Evolutionary conservation across 495 filamentous ascomycete species (phyloP).

Genomic region (Hypoxylon lienhwacheense): DNA sequence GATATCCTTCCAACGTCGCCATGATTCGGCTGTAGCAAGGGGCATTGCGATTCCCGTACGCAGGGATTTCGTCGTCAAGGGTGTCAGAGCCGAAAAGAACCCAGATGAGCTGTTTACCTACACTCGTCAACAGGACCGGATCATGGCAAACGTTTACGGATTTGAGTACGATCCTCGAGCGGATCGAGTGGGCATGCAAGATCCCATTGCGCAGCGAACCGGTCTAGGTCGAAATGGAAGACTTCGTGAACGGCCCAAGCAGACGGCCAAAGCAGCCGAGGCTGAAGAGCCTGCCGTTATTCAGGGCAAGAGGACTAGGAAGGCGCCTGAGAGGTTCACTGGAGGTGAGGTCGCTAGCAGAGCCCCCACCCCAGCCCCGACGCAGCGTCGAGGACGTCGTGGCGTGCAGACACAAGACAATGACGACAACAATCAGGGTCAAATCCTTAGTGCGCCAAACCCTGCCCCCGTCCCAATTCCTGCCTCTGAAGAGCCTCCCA

Average conservation of each 20-base stretch:
- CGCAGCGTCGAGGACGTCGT: conserved; percentile 42
- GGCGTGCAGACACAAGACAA: conserved; percentile 27
- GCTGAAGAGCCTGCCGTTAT: conserved; percentile 46
- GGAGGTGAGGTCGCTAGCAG: conserved; percentile 48
- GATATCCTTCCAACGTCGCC: conserved; percentile 30
- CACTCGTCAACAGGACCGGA: conserved; percentile 45
- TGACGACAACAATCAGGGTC: conserved; percentile 17
- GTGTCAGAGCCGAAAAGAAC: conserved; percentile 43
- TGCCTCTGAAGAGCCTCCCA: conserved; percentile 13
- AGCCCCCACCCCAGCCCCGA: conserved; percentile 42
- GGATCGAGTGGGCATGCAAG: conserved; percentile 45
- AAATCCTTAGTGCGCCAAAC: neutral
- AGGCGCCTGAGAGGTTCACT: conserved; percentile 46
- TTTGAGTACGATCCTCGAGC: conserved; percentile 51
- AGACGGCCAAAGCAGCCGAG: conserved; percentile 52
- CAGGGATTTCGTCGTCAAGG: conserved; percentile 44
- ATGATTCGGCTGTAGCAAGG: conserved; percentile 13
- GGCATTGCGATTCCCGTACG: conserved; percentile 18
- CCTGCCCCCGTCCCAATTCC: neutral
- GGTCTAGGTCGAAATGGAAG: conserved; percentile 46
- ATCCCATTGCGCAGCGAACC: conserved; percentile 51
- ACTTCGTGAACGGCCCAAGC: conserved; percentile 49
- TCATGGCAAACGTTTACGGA: conserved; percentile 48
- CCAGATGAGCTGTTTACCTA: conserved; percentile 40
- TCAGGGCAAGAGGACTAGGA: conserved; percentile 48